Evolutionary conservation across 164 flowering plant species (phyloP).

Genomic region (Vitis riparia): DNA sequence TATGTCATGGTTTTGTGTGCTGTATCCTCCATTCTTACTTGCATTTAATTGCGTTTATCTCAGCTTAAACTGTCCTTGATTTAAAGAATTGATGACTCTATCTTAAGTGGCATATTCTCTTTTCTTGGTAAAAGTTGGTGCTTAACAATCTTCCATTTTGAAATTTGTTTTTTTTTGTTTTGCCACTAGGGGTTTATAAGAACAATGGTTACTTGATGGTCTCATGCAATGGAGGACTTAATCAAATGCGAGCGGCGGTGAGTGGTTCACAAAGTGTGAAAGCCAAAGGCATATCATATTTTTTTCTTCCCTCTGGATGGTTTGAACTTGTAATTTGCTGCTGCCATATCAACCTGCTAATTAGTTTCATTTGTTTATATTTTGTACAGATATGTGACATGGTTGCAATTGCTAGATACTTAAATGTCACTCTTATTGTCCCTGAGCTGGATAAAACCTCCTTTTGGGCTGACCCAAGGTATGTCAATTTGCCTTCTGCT

Average conservation of each 20-base stretch:
- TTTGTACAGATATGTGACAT: constrained; percentile 85
- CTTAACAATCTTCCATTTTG: background rate
- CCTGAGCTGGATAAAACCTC: constrained; percentile 96
- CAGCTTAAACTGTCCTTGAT: too few relatives aligned
- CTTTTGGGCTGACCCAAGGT: constrained; percentile 98
- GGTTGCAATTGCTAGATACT: constrained; percentile 89
- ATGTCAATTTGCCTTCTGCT: constrained; percentile 9
- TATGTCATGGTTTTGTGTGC: background rate
- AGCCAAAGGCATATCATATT: background rate
- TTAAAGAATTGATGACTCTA: too few relatives aligned
- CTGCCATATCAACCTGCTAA: background rate
- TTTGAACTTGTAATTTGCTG: background rate
- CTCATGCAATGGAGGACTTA: constrained; percentile 93
- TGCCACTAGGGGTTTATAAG: constrained; percentile 69
- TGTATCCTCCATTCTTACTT: too few relatives aligned
- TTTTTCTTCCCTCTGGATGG: background rate
- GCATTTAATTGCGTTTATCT: too few relatives aligned
- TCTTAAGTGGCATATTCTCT: background rate
- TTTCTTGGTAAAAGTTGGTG: background rate
- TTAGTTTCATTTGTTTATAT: background rate
- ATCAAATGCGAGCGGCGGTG: constrained; percentile 95
- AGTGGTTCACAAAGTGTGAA: constrained; percentile 20
- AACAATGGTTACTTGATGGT: constrained; percentile 95
- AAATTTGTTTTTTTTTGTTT: constrained; percentile 6
- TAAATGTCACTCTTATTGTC: constrained; percentile 87